Evolutionary conservation across 2,329 filamentous ascomycete genomes (phyloP).

Genomic region (Pseudogymnoascus destructans): DNA sequence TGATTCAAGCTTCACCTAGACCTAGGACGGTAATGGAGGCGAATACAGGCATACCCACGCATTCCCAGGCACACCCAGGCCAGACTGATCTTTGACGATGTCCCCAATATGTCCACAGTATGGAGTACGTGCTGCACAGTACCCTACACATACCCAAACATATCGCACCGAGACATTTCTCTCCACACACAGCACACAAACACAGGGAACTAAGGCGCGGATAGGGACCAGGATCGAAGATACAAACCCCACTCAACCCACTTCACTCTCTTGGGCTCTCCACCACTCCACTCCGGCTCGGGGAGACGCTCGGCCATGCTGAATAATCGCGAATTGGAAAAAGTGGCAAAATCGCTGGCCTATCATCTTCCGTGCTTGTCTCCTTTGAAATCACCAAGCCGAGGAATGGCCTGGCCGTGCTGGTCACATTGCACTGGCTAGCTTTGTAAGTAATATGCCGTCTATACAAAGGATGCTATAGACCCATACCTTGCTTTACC

Average conservation of each 20-base stretch:
- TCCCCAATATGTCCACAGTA: neutral
- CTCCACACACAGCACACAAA: neutral
- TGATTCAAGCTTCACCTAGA: conserved; percentile 5
- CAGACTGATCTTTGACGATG: neutral
- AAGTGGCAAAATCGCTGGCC: neutral
- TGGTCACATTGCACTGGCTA: neutral
- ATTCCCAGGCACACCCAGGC: neutral
- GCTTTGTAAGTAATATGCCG: neutral
- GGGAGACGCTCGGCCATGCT: neutral
- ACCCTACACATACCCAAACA: neutral
- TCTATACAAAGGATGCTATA: neutral
- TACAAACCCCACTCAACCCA: neutral
- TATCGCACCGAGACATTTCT: conserved; percentile 4
- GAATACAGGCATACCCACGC: neutral
- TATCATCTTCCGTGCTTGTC: neutral
- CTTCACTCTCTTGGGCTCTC: neutral
- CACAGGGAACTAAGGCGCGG: neutral
- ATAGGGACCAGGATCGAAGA: neutral
- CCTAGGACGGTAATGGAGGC: neutral
- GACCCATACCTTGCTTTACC: neutral
- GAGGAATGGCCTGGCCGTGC: neutral
- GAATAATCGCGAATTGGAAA: neutral
- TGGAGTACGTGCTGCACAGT: neutral
- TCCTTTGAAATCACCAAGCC: neutral
- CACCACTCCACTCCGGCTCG: neutral